These are phyloP conservation scores for Cylindrodendrum hubeiense DNA, from an alignment of 2,329 filamentous ascomycete genomes.

Conservation along the genomic window DNA sequence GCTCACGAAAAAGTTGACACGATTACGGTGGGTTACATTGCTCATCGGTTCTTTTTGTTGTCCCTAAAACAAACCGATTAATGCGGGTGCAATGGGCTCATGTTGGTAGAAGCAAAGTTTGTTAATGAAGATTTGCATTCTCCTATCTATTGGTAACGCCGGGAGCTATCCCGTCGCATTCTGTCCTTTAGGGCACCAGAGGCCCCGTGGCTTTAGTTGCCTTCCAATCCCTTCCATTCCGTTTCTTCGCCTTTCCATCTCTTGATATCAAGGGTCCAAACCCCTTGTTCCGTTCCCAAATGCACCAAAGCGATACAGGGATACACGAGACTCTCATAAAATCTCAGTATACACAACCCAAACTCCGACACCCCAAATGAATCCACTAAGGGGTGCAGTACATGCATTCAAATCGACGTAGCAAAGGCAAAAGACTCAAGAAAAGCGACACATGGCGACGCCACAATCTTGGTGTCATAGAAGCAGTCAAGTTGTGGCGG, in stretches of 20 bases:
- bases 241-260: constrained; percentile 18
- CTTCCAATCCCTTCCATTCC: constrained; percentile 9
- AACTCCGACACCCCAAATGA: constrained; percentile 31
- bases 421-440: neutral
- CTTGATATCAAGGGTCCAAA: constrained; percentile 9
- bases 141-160: constrained; percentile 25
- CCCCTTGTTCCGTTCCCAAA: constrained; percentile 8
- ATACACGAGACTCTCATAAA: constrained; percentile 17
- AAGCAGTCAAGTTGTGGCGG: constrained; percentile 6
- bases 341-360: constrained; percentile 10
- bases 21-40: neutral
- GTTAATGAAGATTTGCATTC: constrained; percentile 19
- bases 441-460: neutral
- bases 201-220: constrained; percentile 24
- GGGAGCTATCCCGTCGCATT: constrained; percentile 10
- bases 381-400: constrained; percentile 5
- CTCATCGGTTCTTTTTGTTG: neutral
- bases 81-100: neutral
- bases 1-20: neutral
- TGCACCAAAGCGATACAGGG: constrained; percentile 5
- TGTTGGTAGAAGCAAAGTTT: neutral
- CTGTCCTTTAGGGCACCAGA: constrained; percentile 6
- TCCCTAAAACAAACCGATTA: neutral
- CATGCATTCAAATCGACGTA: constrained; percentile 2
- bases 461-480: neutral